These are phyloP conservation scores for Sarocladium kiliense DNA, from an alignment of 2,329 filamentous ascomycete species.

Conservation along the genomic window DNA sequence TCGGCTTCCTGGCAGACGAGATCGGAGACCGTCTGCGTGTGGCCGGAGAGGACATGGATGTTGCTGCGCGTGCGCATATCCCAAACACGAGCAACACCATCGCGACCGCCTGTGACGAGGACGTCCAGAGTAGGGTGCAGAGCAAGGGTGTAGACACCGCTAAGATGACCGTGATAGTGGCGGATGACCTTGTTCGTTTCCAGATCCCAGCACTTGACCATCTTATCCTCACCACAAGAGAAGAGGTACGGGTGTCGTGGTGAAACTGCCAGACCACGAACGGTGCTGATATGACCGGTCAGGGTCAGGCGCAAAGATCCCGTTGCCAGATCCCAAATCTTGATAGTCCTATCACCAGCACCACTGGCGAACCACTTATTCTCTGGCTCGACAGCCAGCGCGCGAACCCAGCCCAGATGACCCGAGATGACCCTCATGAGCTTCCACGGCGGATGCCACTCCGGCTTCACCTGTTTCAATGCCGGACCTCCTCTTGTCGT, in stretches of 20 bases:
- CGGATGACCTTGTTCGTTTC: conserved; percentile 99
- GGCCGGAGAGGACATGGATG: conserved; percentile 86
- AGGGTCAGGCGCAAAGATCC: conserved; percentile 80
- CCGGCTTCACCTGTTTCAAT: conserved; percentile 58
- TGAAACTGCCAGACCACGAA: conserved; percentile 86
- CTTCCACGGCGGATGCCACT: conserved; percentile 99
- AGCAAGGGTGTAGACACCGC: conserved; percentile 87
- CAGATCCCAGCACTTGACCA: conserved; percentile 99
- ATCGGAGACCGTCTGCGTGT: conserved; percentile 85
- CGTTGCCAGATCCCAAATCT: conserved; percentile 94
- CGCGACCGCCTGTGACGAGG: conserved; percentile 87
- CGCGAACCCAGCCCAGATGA: conserved; percentile 90
- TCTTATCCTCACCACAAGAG: conserved; percentile 97
- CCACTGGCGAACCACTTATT: conserved; percentile 98
- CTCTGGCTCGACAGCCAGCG: conserved; percentile 84
- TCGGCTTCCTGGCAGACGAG: conserved; percentile 93
- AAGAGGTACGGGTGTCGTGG: conserved; percentile 95
- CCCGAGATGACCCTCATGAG: conserved; percentile 96
- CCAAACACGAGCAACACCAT: conserved; percentile 94
- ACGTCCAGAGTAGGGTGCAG: conserved; percentile 95
- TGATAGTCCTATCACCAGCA: conserved; percentile 93
- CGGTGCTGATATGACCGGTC: conserved; percentile 91
- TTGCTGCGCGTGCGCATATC: conserved; percentile 97
- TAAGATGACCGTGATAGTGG: conserved; percentile 95
- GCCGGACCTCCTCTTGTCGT: conserved; percentile 22